Evolutionary conservation across 768 basidiomycete species (phyloP).

Genomic region (Strobilomyces confusus): DNA sequence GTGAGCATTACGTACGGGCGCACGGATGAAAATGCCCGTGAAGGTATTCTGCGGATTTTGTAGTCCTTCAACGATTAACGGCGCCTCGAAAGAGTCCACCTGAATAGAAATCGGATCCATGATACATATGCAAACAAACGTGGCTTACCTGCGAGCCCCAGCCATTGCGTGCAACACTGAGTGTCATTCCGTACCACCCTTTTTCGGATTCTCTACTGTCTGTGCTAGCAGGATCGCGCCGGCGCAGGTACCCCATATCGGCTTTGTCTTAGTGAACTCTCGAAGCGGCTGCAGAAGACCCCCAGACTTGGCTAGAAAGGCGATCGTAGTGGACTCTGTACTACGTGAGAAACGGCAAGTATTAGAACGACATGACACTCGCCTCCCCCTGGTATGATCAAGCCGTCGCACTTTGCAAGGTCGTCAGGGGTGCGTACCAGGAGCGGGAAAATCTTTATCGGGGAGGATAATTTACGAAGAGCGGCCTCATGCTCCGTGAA

Average conservation of each 20-base stretch:
- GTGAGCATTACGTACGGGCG: constrained; percentile 55
- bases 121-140: neutral
- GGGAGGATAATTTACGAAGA: constrained; percentile 53
- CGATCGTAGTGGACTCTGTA: constrained; percentile 90
- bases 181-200: constrained; percentile 77
- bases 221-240: constrained; percentile 88
- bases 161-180: constrained; percentile 82
- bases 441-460: constrained; percentile 42
- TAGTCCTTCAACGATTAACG: constrained; percentile 61
- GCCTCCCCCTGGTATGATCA: constrained; percentile 95
- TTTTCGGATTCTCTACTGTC: constrained; percentile 70
- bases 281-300: constrained; percentile 80
- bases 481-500: constrained; percentile 82
- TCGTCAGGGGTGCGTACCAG: constrained; percentile 77
- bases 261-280: constrained; percentile 64
- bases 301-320: constrained; percentile 63
- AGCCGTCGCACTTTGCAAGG: constrained; percentile 68
- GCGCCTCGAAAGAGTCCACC: constrained; percentile 89
- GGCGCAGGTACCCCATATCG: constrained; percentile 95
- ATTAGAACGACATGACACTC: constrained; percentile 13
- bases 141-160: constrained; percentile 85
- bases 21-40: constrained; percentile 89
- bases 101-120: constrained; percentile 27
- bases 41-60: constrained; percentile 59
- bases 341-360: neutral